A percentile compares a stretch with the other conserved stretches of the same genome.
These are phyloP conservation scores for Tolypocladium endophyticum DNA, from an alignment of 2,329 filamentous ascomycete genomes.

Conservation along the genomic window DNA sequence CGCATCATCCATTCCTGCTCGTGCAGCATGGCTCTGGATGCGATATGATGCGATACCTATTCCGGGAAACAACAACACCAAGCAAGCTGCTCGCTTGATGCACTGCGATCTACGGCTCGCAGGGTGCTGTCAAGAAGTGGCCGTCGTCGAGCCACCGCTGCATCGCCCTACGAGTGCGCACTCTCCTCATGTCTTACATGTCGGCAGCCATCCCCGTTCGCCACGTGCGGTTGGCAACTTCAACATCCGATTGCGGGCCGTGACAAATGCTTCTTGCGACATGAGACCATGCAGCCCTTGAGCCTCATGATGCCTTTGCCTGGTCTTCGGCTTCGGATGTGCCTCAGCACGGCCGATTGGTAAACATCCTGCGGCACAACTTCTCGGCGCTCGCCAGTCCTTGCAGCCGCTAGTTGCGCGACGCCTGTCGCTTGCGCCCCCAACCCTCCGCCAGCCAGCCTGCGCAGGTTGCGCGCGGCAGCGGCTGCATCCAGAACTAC, in stretches of 20 bases:
- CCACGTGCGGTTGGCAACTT: neutral
- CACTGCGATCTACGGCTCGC: neutral
- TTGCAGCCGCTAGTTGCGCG: no score
- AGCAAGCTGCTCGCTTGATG: neutral
- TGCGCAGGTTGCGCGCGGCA: neutral
- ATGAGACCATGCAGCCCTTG: neutral
- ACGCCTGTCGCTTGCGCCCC: neutral
- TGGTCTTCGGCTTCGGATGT: neutral
- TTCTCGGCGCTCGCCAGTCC: neutral
- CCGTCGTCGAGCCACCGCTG: no score
- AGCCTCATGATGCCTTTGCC: neutral
- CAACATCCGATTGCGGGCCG: neutral
- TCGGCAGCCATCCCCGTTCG: neutral
- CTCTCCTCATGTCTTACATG: neutral
- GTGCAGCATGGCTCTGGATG: neutral
- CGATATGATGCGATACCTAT: neutral
- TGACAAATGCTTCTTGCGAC: neutral
- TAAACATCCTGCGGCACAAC: neutral
- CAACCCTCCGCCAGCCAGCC: neutral
- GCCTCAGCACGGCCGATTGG: neutral
- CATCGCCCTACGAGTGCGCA: no score
- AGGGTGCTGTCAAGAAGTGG: no score
- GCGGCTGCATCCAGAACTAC: neutral
- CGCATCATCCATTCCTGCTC: neutral
- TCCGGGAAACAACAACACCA: neutral